Base-by-base conservation (phyloP, 352 stramenopile species). In the Globisporangium megalacanthum region DNA sequence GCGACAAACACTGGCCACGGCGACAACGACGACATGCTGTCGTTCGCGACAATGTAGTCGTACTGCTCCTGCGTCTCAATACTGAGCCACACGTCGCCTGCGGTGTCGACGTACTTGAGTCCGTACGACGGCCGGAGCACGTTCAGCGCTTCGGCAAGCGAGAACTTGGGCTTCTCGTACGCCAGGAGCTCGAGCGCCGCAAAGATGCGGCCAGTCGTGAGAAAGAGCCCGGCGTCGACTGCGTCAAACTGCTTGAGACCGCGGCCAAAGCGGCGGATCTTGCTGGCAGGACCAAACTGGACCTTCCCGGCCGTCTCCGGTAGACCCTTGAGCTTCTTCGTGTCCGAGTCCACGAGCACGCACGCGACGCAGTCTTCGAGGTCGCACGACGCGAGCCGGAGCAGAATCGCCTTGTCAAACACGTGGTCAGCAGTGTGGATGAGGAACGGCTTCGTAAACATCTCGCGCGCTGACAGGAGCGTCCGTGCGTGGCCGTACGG, bases 371-470 rank as follows among this genome's bases (percentile, higher is more conserved):
- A 73, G 31, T 90, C 70, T 49, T 70, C 62, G 14, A 89, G 69
- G 49, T 79, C 62, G 50, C 73, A 85, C 20, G 81, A 73, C 44
- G 77, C 73, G 47, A 93, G 64, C 31, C 79, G 83, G 19, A 71
- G 69, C 44, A 93, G 72, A 47, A 93, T 79, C 29, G 77, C 79
- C 56, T 85, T 77, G 66, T 94, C 82, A 51, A 94, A 92, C 58
- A 94, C 80, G 62, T 92, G 84, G 57, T 94, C 82, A 4, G 84
- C 78, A 52, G 84, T 92, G 68, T 94, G 84, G 60, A 94, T 92
- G 44, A 94, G 62, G 60, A 94, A 94, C 7, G 78, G 80, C n/a
- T 83, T 78, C 1, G 68, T 63, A 57, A 94, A 94, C 74, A 92
- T 86, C 46, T 89, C 72, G 48, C 82, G 72, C 25, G 82, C 84